Evolutionary conservation across 257 asterid genomes (phyloP).

Genomic region (Plantago major): DNA sequence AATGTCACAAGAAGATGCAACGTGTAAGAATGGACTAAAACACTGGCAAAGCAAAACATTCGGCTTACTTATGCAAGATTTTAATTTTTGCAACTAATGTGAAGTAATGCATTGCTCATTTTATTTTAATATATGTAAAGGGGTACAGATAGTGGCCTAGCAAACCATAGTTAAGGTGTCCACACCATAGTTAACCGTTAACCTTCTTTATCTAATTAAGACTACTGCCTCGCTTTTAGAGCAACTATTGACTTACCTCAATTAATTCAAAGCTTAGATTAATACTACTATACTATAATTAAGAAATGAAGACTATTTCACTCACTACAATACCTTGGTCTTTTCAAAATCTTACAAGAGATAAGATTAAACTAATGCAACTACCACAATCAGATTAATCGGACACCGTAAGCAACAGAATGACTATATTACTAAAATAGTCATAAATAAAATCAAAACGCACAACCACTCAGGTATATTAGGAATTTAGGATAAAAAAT

Average conservation of each 20-base stretch:
- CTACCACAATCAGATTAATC: conserved; percentile 35
- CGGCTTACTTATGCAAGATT: no score
- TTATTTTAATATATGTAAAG: no score
- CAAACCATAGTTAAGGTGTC: conserved; percentile 14
- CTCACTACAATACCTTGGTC: conserved; percentile 40
- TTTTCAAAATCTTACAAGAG: conserved; percentile 27
- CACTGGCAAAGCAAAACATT: no score
- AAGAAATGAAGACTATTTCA: conserved; percentile 24
- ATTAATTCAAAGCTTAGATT: conserved; percentile 27
- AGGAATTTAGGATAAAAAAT: no score
- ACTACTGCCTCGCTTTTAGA: conserved; percentile 43
- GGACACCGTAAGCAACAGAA: conserved; percentile 52
- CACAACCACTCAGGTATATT: conserved; percentile 13
- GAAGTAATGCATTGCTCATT: no score
- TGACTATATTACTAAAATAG: conserved; percentile 44
- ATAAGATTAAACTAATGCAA: conserved; percentile 30
- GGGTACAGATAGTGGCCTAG: not conserved
- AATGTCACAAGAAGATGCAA: no score
- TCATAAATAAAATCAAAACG: conserved; percentile 30
- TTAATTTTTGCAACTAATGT: no score
- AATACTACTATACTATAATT: no score
- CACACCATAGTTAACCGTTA: conserved; percentile 25
- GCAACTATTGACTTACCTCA: conserved; percentile 50
- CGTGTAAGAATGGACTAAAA: no score
- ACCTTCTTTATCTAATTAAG: conserved; percentile 14